Percentiles rank a stretch among this genome's conserved stretches.
phyloP scores from a whole-genome alignment of 1,139 yeast species.

The Candida frijolesensis region DNA sequence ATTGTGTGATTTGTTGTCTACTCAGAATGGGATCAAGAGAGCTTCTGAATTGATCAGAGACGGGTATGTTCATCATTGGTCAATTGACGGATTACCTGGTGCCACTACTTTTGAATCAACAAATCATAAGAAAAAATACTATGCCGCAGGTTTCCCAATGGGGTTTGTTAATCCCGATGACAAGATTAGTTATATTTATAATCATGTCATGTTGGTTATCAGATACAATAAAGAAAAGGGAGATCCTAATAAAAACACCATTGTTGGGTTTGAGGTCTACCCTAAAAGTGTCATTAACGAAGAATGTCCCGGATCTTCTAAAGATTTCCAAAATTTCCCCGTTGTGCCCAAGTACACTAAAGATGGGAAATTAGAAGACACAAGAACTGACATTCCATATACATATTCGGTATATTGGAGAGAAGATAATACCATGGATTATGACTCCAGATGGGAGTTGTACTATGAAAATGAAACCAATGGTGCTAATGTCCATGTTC shows the following conservation, averaged over 20 bases:
- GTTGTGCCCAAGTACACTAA: constrained; percentile 27
- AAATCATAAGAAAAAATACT: constrained; percentile 62
- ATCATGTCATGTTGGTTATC: constrained; percentile 80
- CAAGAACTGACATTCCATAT: constrained; percentile 58
- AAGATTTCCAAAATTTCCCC: constrained; percentile 56
- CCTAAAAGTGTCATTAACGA: constrained; percentile 76
- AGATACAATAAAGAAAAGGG: constrained; percentile 62
- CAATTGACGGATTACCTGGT: constrained; percentile 82
- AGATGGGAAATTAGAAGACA: constrained; percentile 21
- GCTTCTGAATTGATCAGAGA: constrained; percentile 66
- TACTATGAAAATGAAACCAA: constrained; percentile 62
- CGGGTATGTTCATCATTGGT: constrained; percentile 84
- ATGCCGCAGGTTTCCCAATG: constrained; percentile 85
- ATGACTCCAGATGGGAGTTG: constrained; percentile 75
- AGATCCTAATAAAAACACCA: constrained; percentile 46
- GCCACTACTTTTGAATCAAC: constrained; percentile 81
- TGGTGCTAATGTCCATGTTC: constrained; percentile 49
- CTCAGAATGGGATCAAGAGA: constrained; percentile 48
- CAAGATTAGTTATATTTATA: constrained; percentile 63
- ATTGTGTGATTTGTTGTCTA: constrained; percentile 65
- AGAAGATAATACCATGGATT: constrained; percentile 69
- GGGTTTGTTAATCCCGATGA: constrained; percentile 62
- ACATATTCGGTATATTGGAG: constrained; percentile 91
- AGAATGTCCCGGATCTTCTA: constrained; percentile 71
- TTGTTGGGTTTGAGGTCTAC: constrained; percentile 90